These are phyloP conservation scores for Solanum hybrid DNA, from an alignment of 305 asterid species.

Conservation along the genomic window DNA sequence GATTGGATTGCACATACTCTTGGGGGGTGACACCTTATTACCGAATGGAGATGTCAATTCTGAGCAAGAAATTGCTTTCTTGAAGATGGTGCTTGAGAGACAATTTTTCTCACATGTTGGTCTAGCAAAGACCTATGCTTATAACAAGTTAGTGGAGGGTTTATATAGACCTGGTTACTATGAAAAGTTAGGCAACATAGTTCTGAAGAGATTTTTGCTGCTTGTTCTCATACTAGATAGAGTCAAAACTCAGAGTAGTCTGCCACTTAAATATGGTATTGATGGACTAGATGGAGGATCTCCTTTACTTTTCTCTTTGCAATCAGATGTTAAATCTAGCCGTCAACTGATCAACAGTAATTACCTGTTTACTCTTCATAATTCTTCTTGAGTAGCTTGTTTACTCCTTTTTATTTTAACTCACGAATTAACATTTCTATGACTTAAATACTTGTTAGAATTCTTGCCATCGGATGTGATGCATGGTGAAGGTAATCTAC, in stretches of 20 bases:
- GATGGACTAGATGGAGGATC: slow-evolving; percentile 99
- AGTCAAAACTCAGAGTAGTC: slow-evolving; percentile 72
- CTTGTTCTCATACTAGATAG: slow-evolving; percentile 77
- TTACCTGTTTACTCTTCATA: slow-evolving; percentile 1
- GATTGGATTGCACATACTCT: slow-evolving; percentile 67
- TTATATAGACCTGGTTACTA: slow-evolving; percentile 94
- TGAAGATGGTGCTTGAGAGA: slow-evolving; percentile 77
- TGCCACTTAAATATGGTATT: slow-evolving; percentile 87
- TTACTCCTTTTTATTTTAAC: slow-evolving; percentile 9
- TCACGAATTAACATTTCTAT: slow-evolving; percentile 11
- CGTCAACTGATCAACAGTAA: slow-evolving; percentile 74
- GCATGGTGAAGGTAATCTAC: slow-evolving; percentile 97
- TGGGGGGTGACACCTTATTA: slow-evolving; percentile 86
- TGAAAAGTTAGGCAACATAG: slow-evolving; percentile 80
- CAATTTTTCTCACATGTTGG: slow-evolving; percentile 72
- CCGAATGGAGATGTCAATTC: slow-evolving; percentile 53
- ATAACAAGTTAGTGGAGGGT: slow-evolving; percentile 93
- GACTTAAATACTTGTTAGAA: slow-evolving; percentile 31
- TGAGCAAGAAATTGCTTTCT: slow-evolving; percentile 74
- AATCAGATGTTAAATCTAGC: slow-evolving; percentile 71
- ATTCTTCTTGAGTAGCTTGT: slow-evolving; percentile 15
- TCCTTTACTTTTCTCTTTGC: slow-evolving; percentile 63
- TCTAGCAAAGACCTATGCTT: slow-evolving; percentile 76
- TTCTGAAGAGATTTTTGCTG: slow-evolving; percentile 83
- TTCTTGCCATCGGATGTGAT: slow-evolving; percentile 85